Conservation (phyloP, 257 asterid genomes). For the Solanum phureja region DNA sequence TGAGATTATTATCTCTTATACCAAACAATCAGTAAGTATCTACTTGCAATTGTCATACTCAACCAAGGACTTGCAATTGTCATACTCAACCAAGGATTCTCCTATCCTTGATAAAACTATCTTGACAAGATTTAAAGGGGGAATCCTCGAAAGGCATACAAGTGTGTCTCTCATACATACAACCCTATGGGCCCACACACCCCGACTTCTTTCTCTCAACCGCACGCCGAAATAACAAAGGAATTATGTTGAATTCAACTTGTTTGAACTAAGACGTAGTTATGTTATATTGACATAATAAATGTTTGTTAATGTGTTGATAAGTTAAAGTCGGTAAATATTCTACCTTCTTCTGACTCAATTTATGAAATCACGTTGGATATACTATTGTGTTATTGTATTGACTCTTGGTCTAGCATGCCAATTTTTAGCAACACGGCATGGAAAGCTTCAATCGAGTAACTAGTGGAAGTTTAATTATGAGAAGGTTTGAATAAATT, state of each 20-base stretch:
- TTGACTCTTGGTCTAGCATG: neutral
- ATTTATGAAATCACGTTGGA: too few relatives aligned
- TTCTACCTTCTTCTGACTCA: too few relatives aligned
- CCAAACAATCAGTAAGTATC: too few relatives aligned
- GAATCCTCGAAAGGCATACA: neutral
- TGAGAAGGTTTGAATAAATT: neutral
- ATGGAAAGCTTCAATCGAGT: neutral
- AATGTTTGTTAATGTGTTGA: neutral
- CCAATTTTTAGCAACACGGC: neutral
- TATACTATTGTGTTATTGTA: too few relatives aligned
- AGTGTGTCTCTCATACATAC: neutral
- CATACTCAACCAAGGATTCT: too few relatives aligned
- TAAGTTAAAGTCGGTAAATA: neutral
- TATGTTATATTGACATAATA: neutral
- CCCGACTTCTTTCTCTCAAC: neutral
- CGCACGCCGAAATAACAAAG: neutral
- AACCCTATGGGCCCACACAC: neutral
- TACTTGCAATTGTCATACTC: too few relatives aligned
- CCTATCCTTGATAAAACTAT: too few relatives aligned
- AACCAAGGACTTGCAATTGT: too few relatives aligned
- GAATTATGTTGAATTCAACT: neutral
- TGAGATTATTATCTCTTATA: too few relatives aligned
- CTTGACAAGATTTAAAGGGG: neutral
- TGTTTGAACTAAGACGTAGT: too few relatives aligned
- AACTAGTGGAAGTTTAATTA: neutral